Base-by-base conservation (phyloP, 805 yeast species). In the Wickerhamomyces strasburgensis region DNA sequence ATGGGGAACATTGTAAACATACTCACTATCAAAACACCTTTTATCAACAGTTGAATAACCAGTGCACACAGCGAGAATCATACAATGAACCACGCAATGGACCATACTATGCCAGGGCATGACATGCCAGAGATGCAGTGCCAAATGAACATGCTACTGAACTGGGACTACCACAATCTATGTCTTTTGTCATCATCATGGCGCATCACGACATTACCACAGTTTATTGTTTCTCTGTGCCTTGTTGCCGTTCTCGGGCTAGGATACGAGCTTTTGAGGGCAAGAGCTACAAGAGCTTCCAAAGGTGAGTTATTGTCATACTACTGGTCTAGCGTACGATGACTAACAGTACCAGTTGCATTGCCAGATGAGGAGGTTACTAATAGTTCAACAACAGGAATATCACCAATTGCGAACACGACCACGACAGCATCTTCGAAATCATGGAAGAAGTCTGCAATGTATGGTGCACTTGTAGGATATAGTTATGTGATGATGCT, bases 111-210 rank as follows among this genome's bases (percentile, higher is more conserved):
- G 45, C 46, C 45, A 10, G 40, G 40, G 35, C 48, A 51, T 19
- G 62, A 40, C 14, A 40, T 27, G 14, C 26, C 16, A 30, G 46
- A 58, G 26, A 63, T 57, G 61, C n/a, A n/a, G n/a, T 75, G 81
- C 47, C 67, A 72, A n/a, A 75, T 73, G 80, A 70, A 72, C 54
- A 85, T 84, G 93, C 49, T 81, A 6, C 81, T 85, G 55, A 83
- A 88, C 5, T 85, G 93, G 89, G 76, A 78, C 43, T 80, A 83
- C 62, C 62, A 72, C 35, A 73, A 84, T 54, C 68, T 84, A 5
- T 85, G 95, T 55, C 74, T 85, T 8, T 71, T 85, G 8, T 82
- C 81, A 57, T 61, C 65, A 39, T 80, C 89, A 84, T 85, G 95
- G 95, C 90, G 82, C 48, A 72, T 85, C 37, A 65, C 64, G 33